phyloP scores from a whole-genome alignment of 768 basidiomycete genomes.

The Auriculariales sp. region DNA sequence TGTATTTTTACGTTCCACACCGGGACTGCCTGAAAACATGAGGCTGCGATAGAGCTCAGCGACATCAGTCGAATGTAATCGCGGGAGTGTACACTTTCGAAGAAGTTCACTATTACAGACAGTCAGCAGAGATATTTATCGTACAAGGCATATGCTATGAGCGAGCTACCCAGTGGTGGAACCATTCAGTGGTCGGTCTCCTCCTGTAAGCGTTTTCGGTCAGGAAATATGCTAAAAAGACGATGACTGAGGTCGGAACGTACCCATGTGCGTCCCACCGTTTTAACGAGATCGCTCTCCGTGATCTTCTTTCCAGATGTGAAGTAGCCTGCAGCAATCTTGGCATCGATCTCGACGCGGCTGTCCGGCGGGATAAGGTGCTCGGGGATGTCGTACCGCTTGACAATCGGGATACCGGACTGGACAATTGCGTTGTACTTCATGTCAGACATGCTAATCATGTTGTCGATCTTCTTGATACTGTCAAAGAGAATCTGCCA shows the following conservation, averaged over 20 bases:
- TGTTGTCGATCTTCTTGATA: conserved; percentile 77
- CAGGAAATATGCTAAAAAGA: too few relatives aligned
- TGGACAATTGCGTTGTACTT: conserved; percentile 92
- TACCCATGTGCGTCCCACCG: conserved; percentile 82
- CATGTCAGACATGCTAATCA: conserved; percentile 82
- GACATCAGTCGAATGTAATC: neutral
- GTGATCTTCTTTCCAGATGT: conserved; percentile 63
- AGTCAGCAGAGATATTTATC: neutral
- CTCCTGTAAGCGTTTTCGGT: too few relatives aligned
- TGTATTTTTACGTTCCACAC: neutral
- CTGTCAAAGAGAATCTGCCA: too few relatives aligned
- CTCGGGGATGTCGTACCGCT: conserved; percentile 81
- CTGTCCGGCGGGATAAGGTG: conserved; percentile 83
- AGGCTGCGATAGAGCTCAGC: neutral
- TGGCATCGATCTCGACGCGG: conserved; percentile 90
- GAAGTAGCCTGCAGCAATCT: conserved; percentile 91
- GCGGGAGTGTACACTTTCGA: neutral
- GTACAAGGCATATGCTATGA: neutral
- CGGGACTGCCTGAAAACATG: neutral
- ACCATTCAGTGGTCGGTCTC: conserved; percentile 58
- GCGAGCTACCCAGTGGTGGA: neutral
- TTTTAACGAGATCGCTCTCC: conserved; percentile 68
- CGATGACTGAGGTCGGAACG: too few relatives aligned
- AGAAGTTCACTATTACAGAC: neutral
- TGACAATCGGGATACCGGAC: conserved; percentile 69